Evolutionary conservation across 1,139 yeast species (phyloP), one percentile per base, ranked within the genome.

Genomic region (Magnusiomyces suaveolens): DNA sequence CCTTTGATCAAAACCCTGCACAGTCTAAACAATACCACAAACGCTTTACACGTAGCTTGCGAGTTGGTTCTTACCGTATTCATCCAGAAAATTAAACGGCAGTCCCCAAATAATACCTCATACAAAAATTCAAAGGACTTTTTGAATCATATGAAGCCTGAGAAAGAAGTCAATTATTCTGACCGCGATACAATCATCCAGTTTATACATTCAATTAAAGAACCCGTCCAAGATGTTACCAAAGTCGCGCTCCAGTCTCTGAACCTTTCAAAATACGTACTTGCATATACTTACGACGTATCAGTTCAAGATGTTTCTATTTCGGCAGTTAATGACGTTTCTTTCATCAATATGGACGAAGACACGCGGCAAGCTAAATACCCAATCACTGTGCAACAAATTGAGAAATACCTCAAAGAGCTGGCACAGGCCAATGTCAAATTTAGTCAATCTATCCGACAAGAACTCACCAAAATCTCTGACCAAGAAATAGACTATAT

Each of bases 21-120:
- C 43, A 60, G 67, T 1, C 63, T 74, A 8, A 59, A 69, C 1
- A 68, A 69, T 43, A 70, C 70, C 46, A 62, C 71, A 2, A 72
- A 69, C 60, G 79, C 78, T 1, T 58, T 77, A 26, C 69, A 75
- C 6, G 78, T 77, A 55, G 76, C 80, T 0, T 76, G 79, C 52
- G 80, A 77, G 55, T 60, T 76, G 18, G 75, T 75, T 57, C 74
- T 70, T 51, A 68, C 75, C 1, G 60, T 74, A 2, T 58, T 73
- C 14, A 70, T 69, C 16, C 4, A 38, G n/a, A n/a, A 38, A 38
- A 38, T 4, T 10, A 14, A 18, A 8, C 18, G 43, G n/a, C 6
- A n/a, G 6, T 16, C 4, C 4, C 6, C 43, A 38, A 38, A 18
- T 10, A 16, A n/a, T 14, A n/a, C 20, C 16, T 10, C 18, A 14